Base-by-base conservation (phyloP, 306 rosid genomes). In the Gastrolobium villosum region DNA sequence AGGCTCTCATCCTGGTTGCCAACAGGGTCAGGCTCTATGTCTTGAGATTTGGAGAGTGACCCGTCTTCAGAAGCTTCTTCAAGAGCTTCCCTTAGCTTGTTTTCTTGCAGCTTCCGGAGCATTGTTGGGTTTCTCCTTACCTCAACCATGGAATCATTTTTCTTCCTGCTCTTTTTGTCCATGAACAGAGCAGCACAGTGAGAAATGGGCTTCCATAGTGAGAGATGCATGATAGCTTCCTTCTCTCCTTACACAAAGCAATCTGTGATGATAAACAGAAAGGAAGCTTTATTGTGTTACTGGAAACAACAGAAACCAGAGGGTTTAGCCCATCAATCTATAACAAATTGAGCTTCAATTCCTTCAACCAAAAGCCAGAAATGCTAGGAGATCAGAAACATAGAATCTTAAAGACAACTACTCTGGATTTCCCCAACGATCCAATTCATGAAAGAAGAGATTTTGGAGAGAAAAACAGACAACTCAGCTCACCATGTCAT, bases 11-110 rank as follows among this genome's bases (percentile, higher is more conserved):
- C 96, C 53, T 83, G 93, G 82, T 85, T 87, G 34, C 75, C 82
- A 15, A 54, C 67, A 9, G 94, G 54, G n/a, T 92, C 94, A 30
- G 96, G 81, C 13, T 89, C 96, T 60, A 90, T 86, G 68, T 88
- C 92, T 55, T 90, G 93, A 14, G 96, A 89, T 88, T 92, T 92
- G 43, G 76, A 75, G 26, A 94, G 93, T 6, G 87, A 88, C 14
- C 98, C 98, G 72, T 92, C 93, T 78, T 94, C 99, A n/a, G 99
- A 94, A 63, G 99, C 99, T 82, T 94, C 99, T 82, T 94, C 99
- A 4, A 94, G 95, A 41, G 99, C 99, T 56, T 94, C 97, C 85
- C 97, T 89, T 36, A 94, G 97, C 89, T 90, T 92, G 88, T 87
- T 90, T 8, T 94, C 98, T 74, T 90, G 97, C 70, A 92, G 77